Evolutionary conservation across 2,329 filamentous ascomycete species (phyloP).

Genomic region (Meredithiella fracta): DNA sequence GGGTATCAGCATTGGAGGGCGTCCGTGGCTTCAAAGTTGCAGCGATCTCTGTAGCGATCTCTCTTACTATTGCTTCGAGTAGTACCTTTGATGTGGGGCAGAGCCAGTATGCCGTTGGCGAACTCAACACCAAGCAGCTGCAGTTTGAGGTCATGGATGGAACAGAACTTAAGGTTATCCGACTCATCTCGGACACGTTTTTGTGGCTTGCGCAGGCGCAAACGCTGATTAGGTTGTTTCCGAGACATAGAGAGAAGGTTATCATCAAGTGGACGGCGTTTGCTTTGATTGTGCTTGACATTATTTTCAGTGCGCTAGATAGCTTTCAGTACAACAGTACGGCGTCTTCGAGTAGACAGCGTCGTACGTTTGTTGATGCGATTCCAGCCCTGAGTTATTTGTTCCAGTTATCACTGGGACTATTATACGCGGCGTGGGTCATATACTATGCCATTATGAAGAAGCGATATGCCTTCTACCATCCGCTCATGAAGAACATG

Average conservation of each 20-base stretch:
- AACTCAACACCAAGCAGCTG: constrained; percentile 61
- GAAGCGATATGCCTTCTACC: constrained; percentile 78
- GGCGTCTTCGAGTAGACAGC: constrained; percentile 34
- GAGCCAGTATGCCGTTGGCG: constrained; percentile 60
- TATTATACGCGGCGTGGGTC: constrained; percentile 85
- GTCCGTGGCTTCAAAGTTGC: constrained; percentile 86
- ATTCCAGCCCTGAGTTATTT: constrained; percentile 83
- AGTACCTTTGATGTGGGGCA: constrained; percentile 80
- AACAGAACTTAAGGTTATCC: constrained; percentile 72
- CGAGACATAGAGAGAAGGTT: constrained; percentile 90
- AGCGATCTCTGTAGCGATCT: constrained; percentile 58
- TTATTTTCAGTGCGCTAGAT: constrained; percentile 81
- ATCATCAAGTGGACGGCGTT: constrained; percentile 99
- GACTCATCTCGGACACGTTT: constrained; percentile 89
- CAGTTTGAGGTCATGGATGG: constrained; percentile 69
- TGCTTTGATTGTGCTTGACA: constrained; percentile 76
- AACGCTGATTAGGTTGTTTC: constrained; percentile 87
- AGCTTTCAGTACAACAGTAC: constrained; percentile 52
- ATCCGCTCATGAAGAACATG: constrained; percentile 80
- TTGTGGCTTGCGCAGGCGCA: constrained; percentile 96
- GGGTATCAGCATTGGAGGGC: constrained; percentile 71
- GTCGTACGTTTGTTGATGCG: constrained; percentile 68
- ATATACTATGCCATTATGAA: constrained; percentile 89
- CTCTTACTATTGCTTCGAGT: constrained; percentile 80
- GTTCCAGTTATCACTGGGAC: constrained; percentile 70